A percentile compares a stretch with the other conserved stretches of the same genome.
These are phyloP conservation scores for Fusarium camptoceras DNA, from an alignment of 2,329 filamentous ascomycete genomes.

Conservation along the genomic window DNA sequence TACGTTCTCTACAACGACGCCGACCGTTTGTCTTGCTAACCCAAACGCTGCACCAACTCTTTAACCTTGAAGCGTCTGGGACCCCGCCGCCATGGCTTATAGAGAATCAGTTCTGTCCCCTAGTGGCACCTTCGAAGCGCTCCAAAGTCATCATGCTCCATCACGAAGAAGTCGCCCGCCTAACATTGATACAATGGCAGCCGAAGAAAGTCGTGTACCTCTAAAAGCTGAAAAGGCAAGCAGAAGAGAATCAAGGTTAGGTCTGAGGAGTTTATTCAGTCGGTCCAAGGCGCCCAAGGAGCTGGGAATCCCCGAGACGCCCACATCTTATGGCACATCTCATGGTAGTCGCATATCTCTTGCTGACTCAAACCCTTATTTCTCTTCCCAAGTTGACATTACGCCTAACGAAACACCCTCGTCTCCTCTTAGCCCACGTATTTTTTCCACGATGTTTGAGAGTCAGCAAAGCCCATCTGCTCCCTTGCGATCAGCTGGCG, in stretches of 20 bases:
- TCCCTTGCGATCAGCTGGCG: conserved; percentile 16
- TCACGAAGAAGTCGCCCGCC: conserved; percentile 44
- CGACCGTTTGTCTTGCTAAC: conserved; percentile 21
- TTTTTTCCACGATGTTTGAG: conserved; percentile 45
- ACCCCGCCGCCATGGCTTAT: conserved; percentile 33
- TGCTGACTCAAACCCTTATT: conserved; percentile 59
- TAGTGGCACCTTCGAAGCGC: conserved; percentile 39
- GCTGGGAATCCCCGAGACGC: conserved; percentile 46
- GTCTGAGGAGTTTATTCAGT: conserved; percentile 64
- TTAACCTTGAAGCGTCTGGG: not conserved
- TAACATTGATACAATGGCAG: conserved; percentile 41
- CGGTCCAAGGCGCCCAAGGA: conserved; percentile 57
- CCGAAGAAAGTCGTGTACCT: conserved; percentile 54
- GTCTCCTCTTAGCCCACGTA: conserved; percentile 39
- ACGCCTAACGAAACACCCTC: conserved; percentile 53
- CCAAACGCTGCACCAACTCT: conserved; percentile 9
- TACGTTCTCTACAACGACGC: conserved; percentile 23
- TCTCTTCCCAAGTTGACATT: conserved; percentile 52
- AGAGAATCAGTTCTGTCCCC: conserved; percentile 46
- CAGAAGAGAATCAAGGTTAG: conserved; percentile 64
- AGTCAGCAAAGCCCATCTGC: conserved; percentile 25
- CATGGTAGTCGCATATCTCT: conserved; percentile 60
- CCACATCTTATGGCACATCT: conserved; percentile 52
- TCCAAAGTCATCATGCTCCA: conserved; percentile 41
- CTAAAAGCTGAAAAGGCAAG: conserved; percentile 57